Conservation (phyloP, 192 early-diverging fungal genomes). For the Chytriomyces sp. region DNA sequence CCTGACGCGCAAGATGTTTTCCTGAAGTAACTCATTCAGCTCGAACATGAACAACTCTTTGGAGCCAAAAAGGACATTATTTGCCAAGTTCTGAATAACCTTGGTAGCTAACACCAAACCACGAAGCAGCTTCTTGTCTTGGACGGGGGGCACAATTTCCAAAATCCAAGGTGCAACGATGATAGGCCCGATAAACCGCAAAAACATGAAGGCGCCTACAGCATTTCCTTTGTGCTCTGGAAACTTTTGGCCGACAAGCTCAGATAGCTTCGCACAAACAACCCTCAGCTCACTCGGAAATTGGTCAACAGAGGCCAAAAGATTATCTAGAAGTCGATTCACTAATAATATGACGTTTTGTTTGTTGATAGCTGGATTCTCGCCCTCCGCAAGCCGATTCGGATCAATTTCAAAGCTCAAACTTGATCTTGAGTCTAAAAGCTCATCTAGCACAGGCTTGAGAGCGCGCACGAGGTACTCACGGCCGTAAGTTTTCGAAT, state of each 20-base stretch:
- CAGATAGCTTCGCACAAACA: slow-evolving; percentile 79
- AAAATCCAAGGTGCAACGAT: slow-evolving; percentile 90
- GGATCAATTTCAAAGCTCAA: slow-evolving; percentile 90
- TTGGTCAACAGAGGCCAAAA: slow-evolving; percentile 69
- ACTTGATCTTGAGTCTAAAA: slow-evolving; percentile 65
- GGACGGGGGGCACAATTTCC: slow-evolving; percentile 68
- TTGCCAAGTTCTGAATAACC: slow-evolving; percentile 95
- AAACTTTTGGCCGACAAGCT: slow-evolving; percentile 77
- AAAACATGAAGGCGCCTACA: slow-evolving; percentile 93
- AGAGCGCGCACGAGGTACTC: slow-evolving; percentile 82
- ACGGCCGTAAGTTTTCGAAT: slow-evolving; percentile 76
- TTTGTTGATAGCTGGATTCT: slow-evolving; percentile 72
- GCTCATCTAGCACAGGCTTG: slow-evolving; percentile 73
- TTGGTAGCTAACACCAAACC: slow-evolving; percentile 90
- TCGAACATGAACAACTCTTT: slow-evolving; percentile 95
- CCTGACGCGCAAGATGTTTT: slow-evolving; percentile 80
- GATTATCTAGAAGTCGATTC: slow-evolving; percentile 79
- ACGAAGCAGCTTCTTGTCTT: slow-evolving; percentile 74
- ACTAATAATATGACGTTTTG: slow-evolving; percentile 78
- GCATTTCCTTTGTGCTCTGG: slow-evolving; percentile 82
- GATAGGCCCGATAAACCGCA: slow-evolving; percentile 94
- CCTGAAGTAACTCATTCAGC: slow-evolving; percentile 84
- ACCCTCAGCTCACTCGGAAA: slow-evolving; percentile 76
- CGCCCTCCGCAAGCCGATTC: slow-evolving; percentile 66
- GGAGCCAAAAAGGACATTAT: slow-evolving; percentile 90